Evolutionary conservation across 768 basidiomycete species (phyloP), one percentile per base, ranked within the genome.

Genomic region (Tricholoma terreum): DNA sequence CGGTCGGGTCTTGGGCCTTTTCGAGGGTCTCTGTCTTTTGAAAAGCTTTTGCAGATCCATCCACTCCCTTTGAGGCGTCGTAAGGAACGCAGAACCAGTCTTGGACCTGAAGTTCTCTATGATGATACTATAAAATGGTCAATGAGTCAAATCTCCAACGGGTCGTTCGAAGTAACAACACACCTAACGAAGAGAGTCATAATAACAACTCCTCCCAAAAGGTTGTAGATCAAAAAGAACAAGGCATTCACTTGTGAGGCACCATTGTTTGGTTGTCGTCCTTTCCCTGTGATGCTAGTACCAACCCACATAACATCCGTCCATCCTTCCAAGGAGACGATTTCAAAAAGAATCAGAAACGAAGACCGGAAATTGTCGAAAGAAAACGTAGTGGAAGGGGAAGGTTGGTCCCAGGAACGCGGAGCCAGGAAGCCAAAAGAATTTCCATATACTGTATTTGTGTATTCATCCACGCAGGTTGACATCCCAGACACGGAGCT

Each of bases 261-360:
- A 59, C 95, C 90, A 38, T 73, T 79, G 57, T 80, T 72, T 0
- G 93, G 91, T 67, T 97, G 94, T 54, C 72, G 72, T 27, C 84
- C 84, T 19, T 61, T 67, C 4, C 88, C 91, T 1, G 83, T 86
- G 61, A 97, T 89, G 59, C 86, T 84, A 70, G 90, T 90, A 1
- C 87, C 88, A 22, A 87, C 80, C 35, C 72, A 74, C 89, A 97
- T 89, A 50, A 94, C 96, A 67, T 95, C 92, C n/a, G 91, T 82
- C 96, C 95, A 98, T 2, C 96, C 96, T 73, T 96, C 94, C 50
- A 97, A 75, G 0, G 94, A 96, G 21, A 98, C 92, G 62, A 96
- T 94, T 73, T 98, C 96, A 65, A 97, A 98, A 1, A 98, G 80
- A 65, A 98, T 97, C 53, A 98, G 80, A 38, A 98, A 76, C 0